phyloP scores from a whole-genome alignment of 1,139 yeast genomes.

The Geotrichum siamense region DNA sequence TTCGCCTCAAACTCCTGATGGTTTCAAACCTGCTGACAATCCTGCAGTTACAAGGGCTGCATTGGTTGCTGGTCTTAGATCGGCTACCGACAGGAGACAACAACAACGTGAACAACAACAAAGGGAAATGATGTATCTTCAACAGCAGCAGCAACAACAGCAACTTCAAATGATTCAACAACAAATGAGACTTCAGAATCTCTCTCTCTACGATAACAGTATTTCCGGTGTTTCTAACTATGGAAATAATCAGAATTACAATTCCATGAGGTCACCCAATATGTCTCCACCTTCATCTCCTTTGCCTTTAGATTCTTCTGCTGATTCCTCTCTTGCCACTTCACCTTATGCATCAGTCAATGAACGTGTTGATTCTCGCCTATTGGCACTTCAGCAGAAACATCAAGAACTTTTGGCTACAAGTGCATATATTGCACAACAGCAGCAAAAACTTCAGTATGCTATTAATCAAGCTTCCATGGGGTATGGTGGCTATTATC shows the following conservation, averaged over 20 bases:
- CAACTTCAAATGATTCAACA: constrained; percentile 9
- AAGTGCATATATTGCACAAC: constrained; percentile 32
- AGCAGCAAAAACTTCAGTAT: constrained; percentile 32
- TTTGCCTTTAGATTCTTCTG: constrained; percentile 7
- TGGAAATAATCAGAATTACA: neutral
- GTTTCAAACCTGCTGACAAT: no score
- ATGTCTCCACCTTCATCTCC: constrained; percentile 15
- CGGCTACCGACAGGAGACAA: constrained; percentile 32
- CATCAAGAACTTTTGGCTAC: constrained; percentile 36
- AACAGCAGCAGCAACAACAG: constrained; percentile 16
- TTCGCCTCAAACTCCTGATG: constrained; percentile 15
- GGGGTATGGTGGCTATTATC: constrained; percentile 6
- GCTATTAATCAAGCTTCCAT: constrained; percentile 28
- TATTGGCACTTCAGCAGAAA: constrained; percentile 31
- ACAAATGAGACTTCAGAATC: constrained; percentile 6
- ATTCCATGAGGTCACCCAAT: constrained; percentile 9
- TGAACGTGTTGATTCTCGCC: constrained; percentile 13
- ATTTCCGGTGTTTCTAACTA: neutral
- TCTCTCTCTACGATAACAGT: neutral
- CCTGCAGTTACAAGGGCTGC: constrained; percentile 33
- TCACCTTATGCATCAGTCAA: constrained; percentile 2
- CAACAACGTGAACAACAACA: constrained; percentile 21
- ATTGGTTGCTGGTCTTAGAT: constrained; percentile 30
- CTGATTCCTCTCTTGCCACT: neutral
- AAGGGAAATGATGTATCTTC: constrained; percentile 12